These are phyloP conservation scores for Nigrospora osmanthi DNA, from an alignment of 2,329 filamentous ascomycete genomes.

Conservation along the genomic window DNA sequence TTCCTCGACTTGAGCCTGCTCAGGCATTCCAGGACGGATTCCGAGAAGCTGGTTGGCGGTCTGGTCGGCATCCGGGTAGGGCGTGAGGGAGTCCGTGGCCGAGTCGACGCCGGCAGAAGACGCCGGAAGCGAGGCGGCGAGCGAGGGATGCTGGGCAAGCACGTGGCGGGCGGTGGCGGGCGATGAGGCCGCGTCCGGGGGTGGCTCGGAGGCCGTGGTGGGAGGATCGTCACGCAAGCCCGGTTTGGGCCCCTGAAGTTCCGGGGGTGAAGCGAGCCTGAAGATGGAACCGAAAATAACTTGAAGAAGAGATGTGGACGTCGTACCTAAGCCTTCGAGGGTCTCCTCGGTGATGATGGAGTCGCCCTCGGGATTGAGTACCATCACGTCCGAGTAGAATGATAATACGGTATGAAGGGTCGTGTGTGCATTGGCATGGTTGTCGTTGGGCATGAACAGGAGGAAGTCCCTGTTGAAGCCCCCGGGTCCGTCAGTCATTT, in stretches of 20 bases:
- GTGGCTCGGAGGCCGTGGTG: too few relatives aligned
- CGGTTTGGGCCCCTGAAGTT: conserved; percentile 22
- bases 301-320: conserved; percentile 57
- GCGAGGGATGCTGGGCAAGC: too few relatives aligned
- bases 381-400: conserved; percentile 85
- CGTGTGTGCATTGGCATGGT: conserved; percentile 42
- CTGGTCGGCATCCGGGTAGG: conserved; percentile 6
- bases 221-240: not conserved
- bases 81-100: not conserved
- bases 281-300: conserved; percentile 70
- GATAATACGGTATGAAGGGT: conserved; percentile 77
- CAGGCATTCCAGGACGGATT: conserved; percentile 23
- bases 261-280: conserved; percentile 50
- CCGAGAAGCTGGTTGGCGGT: conserved; percentile 8
- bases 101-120: not conserved
- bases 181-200: not conserved
- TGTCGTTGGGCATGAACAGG: conserved; percentile 68
- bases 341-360: conserved; percentile 86
- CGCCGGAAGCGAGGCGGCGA: too few relatives aligned
- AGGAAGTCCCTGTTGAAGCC: conserved; percentile 67
- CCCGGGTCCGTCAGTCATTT: not conserved
- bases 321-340: conserved; percentile 90
- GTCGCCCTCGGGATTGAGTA: conserved; percentile 88
- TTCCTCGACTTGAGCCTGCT: conserved; percentile 29
- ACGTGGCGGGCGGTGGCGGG: not conserved